Evolutionary conservation across 345 rosid species (phyloP).

Genomic region (Eucalyptus cloeziana): DNA sequence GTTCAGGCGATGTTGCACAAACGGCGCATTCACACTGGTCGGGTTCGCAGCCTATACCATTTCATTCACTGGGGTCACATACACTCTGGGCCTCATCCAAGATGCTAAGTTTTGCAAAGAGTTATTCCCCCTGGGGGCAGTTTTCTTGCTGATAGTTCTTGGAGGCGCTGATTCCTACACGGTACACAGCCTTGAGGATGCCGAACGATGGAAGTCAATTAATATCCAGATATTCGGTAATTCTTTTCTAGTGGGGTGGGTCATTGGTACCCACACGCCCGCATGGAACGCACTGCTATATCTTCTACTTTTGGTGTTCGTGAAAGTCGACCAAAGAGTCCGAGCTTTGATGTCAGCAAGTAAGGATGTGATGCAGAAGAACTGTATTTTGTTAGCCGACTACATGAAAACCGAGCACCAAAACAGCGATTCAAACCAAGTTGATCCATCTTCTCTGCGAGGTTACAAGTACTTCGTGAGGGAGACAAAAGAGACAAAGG

Average conservation of each 20-base stretch:
- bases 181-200: neutral
- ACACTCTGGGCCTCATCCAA: neutral
- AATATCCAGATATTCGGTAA: fast-evolving
- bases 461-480: fast-evolving
- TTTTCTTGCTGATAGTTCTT: neutral
- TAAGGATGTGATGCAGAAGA: neutral
- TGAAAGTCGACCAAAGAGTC: fast-evolving
- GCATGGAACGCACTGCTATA: fast-evolving
- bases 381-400: neutral
- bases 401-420: neutral
- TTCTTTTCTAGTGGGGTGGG: fast-evolving
- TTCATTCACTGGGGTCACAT: neutral
- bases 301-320: fast-evolving
- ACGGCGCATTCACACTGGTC: fast-evolving
- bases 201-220: neutral
- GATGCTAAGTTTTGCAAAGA: fast-evolving
- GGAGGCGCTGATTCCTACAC: neutral
- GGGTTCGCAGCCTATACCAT: neutral
- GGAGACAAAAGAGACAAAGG: neutral
- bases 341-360: neutral
- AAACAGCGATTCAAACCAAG: neutral
- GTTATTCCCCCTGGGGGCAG: neutral
- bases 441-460: neutral
- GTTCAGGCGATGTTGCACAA: neutral
- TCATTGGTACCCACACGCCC: fast-evolving